These are phyloP conservation scores for Gyrodon lividus DNA, from an alignment of 768 basidiomycete genomes.

Conservation along the genomic window DNA sequence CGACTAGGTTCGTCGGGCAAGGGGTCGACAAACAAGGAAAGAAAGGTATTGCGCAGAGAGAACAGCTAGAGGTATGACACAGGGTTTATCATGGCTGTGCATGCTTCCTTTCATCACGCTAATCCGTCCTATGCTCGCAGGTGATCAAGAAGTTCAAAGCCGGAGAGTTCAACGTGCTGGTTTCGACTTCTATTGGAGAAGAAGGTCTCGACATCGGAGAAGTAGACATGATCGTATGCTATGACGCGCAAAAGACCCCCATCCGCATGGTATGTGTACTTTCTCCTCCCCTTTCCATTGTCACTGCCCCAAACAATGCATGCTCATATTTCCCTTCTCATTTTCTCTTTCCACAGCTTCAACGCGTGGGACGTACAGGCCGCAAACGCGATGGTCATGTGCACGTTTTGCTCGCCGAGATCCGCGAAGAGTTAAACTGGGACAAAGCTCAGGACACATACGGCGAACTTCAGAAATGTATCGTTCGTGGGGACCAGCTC, in stretches of 20 bases:
- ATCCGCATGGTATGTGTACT: conserved; percentile 80
- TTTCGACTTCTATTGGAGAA: conserved; percentile 96
- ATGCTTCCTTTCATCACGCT: conserved; percentile 9
- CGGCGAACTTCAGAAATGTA: conserved; percentile 83
- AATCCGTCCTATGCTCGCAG: conserved; percentile 38
- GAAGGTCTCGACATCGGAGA: conserved; percentile 99
- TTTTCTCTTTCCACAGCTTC: conserved; percentile 55
- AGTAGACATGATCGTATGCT: conserved; percentile 93
- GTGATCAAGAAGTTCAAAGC: conserved; percentile 83
- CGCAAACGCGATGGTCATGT: conserved; percentile 87
- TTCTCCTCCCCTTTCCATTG: not conserved
- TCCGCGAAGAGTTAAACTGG: conserved; percentile 88
- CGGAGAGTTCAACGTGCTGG: conserved; percentile 87
- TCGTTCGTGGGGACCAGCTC: conserved; percentile 80
- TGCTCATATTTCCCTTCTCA: conserved; percentile 3
- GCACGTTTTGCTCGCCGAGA: conserved; percentile 88
- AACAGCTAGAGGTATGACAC: conserved; percentile 76
- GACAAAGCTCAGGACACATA: conserved; percentile 85
- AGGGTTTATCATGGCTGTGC: not conserved
- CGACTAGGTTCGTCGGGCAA: conserved; percentile 89
- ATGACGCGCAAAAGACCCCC: conserved; percentile 94
- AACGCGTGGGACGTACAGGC: conserved; percentile 94
- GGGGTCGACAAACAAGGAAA: conserved; percentile 80
- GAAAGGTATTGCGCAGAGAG: conserved; percentile 87
- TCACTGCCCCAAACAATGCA: not conserved